A percentile compares a stretch with the other conserved stretches of the same genome.
phyloP scores from a whole-genome alignment of 73 alveolate species.

The Symbiodinium natans region DNA sequence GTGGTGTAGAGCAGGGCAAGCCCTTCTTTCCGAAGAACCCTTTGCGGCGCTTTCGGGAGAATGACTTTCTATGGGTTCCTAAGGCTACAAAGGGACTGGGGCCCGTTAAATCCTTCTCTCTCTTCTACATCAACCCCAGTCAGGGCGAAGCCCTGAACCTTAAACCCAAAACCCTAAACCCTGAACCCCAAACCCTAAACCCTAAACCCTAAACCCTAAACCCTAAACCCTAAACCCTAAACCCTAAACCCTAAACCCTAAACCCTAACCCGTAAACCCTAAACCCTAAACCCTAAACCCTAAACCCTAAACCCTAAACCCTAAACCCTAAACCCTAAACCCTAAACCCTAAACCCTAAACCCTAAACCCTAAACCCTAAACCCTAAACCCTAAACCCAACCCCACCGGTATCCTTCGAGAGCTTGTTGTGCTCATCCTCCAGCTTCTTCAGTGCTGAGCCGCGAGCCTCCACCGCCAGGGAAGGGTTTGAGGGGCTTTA shows the following conservation, averaged over 20 bases:
- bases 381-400: neutral
- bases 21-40: too few species aligned
- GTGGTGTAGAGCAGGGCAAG: too few species aligned
- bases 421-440: slow-evolving; percentile 87
- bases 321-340: neutral
- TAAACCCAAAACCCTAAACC: too few species aligned
- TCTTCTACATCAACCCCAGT: too few species aligned
- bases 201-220: too few species aligned
- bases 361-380: neutral
- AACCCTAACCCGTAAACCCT: neutral
- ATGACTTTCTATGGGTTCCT: too few species aligned
- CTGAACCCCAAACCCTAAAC: too few species aligned
- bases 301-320: neutral
- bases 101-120: too few species aligned
- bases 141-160: too few species aligned
- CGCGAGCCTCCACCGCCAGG: neutral
- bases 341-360: neutral
- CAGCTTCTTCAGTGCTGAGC: slow-evolving; percentile 39
- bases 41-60: too few species aligned
- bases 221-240: neutral
- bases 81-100: too few species aligned
- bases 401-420: slow-evolving; percentile 30
- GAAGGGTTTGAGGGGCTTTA: neutral
- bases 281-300: neutral
- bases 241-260: neutral